Evolutionary conservation across 2,329 filamentous ascomycete genomes (phyloP).

Genomic region (Colletotrichum limetticola): DNA sequence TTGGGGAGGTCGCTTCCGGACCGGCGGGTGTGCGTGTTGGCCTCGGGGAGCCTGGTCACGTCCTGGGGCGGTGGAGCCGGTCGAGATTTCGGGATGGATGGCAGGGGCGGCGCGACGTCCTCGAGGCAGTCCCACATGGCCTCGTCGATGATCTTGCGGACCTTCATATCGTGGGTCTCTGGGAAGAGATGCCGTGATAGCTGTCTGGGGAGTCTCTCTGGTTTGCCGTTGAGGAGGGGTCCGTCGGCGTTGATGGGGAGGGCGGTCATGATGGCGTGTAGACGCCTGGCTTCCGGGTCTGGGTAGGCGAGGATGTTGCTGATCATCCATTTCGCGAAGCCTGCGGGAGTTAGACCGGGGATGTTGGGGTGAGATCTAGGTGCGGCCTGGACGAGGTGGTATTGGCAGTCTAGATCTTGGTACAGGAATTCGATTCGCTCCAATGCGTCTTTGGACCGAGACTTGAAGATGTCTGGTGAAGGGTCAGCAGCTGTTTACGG

Average conservation of each 20-base stretch:
- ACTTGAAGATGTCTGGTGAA: conserved; percentile 63
- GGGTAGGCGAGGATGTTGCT: conserved; percentile 80
- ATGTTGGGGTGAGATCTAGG: conserved; percentile 64
- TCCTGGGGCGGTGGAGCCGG: background rate
- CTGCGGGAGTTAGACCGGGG: conserved; percentile 73
- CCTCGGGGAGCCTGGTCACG: background rate
- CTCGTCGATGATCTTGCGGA: conserved; percentile 69
- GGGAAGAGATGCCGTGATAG: conserved; percentile 81
- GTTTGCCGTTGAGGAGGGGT: conserved; percentile 66
- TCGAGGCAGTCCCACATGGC: conserved; percentile 62
- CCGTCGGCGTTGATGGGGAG: conserved; percentile 72
- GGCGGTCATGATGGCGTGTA: conserved; percentile 74
- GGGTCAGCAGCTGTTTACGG: background rate
- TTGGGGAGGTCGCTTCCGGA: background rate
- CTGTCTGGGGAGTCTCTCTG: conserved; percentile 82
- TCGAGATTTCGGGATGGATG: conserved; percentile 6
- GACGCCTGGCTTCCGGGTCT: conserved; percentile 76
- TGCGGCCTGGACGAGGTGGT: conserved; percentile 71
- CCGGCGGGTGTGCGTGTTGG: conserved; percentile 11
- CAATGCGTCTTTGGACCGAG: conserved; percentile 49
- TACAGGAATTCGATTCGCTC: conserved; percentile 70
- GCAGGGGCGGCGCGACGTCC: conserved; percentile 21
- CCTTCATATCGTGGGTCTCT: conserved; percentile 61
- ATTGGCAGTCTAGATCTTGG: conserved; percentile 63
- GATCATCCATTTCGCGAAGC: conserved; percentile 78